These are phyloP conservation scores for Paramarasmius palmivorus DNA, from an alignment of 1,284 basidiomycete genomes.

Conservation along the genomic window DNA sequence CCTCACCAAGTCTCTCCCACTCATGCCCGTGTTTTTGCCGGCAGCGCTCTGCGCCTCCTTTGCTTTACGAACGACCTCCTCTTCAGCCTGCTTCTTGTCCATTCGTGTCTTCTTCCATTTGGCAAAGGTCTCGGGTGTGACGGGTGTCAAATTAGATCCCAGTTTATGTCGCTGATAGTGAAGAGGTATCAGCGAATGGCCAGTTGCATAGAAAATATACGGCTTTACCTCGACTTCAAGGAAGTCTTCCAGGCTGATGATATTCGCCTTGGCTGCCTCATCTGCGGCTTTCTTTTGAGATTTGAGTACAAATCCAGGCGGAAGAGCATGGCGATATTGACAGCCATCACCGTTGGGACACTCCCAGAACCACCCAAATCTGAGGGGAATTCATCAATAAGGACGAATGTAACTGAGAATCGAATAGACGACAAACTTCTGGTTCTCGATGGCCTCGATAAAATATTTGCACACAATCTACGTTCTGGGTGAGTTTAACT, in stretches of 20 bases:
- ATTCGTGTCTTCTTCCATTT: conserved; percentile 93
- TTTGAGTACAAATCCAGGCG: conserved; percentile 94
- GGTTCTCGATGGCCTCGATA: conserved; percentile 93
- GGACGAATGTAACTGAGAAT: conserved; percentile 18
- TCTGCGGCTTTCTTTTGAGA: conserved; percentile 86
- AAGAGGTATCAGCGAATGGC: background rate
- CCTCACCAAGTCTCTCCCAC: conserved; percentile 89
- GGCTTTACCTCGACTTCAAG: conserved; percentile 87
- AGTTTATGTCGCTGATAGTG: conserved; percentile 85
- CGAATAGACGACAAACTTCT: conserved; percentile 63
- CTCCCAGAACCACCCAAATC: conserved; percentile 94
- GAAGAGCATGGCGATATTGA: conserved; percentile 94
- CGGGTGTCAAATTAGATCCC: conserved; percentile 89
- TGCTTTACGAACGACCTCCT: conserved; percentile 78
- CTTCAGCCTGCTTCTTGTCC: conserved; percentile 91
- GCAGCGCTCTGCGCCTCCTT: conserved; percentile 86
- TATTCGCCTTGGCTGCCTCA: conserved; percentile 85
- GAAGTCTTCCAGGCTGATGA: conserved; percentile 96
- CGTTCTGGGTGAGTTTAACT: conserved; percentile 3
- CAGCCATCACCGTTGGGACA: conserved; percentile 88
- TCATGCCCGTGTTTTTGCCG: conserved; percentile 93
- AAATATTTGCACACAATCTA: conserved; percentile 98
- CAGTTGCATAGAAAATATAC: conserved; percentile 2
- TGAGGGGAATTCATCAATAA: conserved; percentile 24
- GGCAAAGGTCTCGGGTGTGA: conserved; percentile 93